Evolutionary conservation across 345 rosid genomes (phyloP).

Genomic region (Nephelium lappaceum): DNA sequence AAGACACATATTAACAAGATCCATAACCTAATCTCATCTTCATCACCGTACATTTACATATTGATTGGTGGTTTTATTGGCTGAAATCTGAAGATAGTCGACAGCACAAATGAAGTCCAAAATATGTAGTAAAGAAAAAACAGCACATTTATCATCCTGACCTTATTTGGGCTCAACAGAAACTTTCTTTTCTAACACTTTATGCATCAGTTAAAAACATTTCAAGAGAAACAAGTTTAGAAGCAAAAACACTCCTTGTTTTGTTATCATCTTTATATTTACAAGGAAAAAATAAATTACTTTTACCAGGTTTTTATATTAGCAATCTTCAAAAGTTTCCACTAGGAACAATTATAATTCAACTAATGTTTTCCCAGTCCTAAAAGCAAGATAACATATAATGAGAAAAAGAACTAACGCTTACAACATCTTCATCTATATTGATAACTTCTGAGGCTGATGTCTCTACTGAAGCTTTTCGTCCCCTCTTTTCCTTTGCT

Average conservation of each 20-base stretch:
- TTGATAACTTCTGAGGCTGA: slow-evolving; percentile 30
- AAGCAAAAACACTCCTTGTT: not conserved
- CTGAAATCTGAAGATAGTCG: not conserved
- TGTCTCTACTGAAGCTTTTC: slow-evolving; percentile 12
- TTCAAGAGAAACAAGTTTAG: not conserved
- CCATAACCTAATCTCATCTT: no score
- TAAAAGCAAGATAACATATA: not conserved
- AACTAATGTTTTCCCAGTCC: not conserved
- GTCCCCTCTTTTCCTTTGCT: slow-evolving; percentile 39
- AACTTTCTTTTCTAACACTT: not conserved
- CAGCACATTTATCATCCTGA: not conserved
- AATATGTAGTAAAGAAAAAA: not conserved
- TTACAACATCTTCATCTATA: slow-evolving; percentile 38
- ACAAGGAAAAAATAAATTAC: no score
- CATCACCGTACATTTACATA: no score
- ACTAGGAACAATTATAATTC: not conserved
- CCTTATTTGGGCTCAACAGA: no score
- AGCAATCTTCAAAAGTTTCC: no score
- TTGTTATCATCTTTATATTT: not conserved
- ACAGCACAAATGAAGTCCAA: not conserved
- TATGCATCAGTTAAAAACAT: no score
- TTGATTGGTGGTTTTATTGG: not conserved
- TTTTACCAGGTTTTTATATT: not conserved
- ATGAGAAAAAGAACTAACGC: not conserved
- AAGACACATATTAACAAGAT: no score